Conservation (phyloP, 2,329 filamentous ascomycete genomes). For the Stagonosporopsis chrysanthemi region DNA sequence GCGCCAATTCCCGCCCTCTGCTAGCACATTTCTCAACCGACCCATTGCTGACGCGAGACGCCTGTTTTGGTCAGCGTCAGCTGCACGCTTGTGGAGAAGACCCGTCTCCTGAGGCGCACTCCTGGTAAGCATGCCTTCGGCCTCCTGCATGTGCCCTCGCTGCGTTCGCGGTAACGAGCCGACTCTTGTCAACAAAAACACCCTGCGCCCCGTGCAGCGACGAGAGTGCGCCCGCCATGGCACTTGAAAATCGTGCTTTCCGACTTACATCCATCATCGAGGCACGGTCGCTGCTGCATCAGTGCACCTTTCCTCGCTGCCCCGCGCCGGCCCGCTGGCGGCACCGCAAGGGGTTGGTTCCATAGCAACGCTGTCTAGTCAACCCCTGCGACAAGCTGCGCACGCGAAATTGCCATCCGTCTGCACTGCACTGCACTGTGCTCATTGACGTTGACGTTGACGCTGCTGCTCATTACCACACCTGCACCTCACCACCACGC, state of each 20-base stretch:
- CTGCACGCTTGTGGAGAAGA: conserved; percentile 21
- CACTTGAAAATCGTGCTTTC: conserved; percentile 5
- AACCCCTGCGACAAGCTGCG: neutral
- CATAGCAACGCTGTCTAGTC: conserved; percentile 11
- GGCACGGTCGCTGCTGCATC: conserved; percentile 27
- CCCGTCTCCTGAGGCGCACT: conserved; percentile 18
- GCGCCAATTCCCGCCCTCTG: conserved; percentile 28
- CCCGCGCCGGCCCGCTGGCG: conserved; percentile 19
- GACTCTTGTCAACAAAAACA: conserved; percentile 3
- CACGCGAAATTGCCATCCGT: neutral
- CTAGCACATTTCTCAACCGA: conserved; percentile 20
- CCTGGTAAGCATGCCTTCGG: conserved; percentile 16
- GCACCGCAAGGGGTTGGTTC: conserved; percentile 18
- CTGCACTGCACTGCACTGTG: neutral
- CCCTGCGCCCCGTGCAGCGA: conserved; percentile 1
- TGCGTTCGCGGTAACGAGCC: conserved; percentile 11
- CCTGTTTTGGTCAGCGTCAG: conserved; percentile 20
- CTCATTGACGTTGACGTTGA: too few species aligned
- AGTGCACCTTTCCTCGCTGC: conserved; percentile 16
- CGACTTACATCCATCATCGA: conserved; percentile 19
- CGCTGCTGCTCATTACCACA: too few species aligned
- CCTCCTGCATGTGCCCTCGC: conserved; percentile 25
- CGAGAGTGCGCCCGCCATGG: neutral
- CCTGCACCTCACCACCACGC: neutral
- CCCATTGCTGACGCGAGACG: conserved; percentile 33